Base-by-base conservation (phyloP, 2,329 filamentous ascomycete species). In the Phaeosphaeriaceae sp. region DNA sequence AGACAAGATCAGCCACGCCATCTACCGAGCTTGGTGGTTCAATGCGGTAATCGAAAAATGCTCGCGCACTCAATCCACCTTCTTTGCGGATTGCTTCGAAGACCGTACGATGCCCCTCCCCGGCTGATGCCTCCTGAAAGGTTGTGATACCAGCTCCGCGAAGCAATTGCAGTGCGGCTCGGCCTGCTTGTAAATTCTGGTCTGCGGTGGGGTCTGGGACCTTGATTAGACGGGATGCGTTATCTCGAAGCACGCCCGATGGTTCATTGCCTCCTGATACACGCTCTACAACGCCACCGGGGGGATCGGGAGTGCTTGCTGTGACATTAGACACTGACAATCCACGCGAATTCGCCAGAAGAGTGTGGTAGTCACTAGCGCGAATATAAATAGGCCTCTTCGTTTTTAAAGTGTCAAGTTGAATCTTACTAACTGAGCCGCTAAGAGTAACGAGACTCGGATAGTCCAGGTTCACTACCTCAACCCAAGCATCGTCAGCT, bases 381-480 rank as follows among this genome's bases (percentile, higher is more conserved):
- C 36, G 36, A 28, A 47, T 13, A 2, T 7, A 1, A 6, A 38
- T 15, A 12, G 35, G 35, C 5, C 35, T 20, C 11, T 17, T 23
- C 13, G 35, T 38, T 38, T 21, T 38, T 17, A 38, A 9, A 11
- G 17, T 38, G 35, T 38, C 20, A 15, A 38, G 20, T 2, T 38
- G 12, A 13, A n/a, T 38, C n/a, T 38, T 38, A 17, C 9, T 23
- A 11, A 38, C 35, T 11, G 20, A 18, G 17, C 44, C 44, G 5
- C 37, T 47, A 16, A 28, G 44, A 12, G 30, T 33, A 2, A 33
- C 18, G 13, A 47, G 44, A 35, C 23, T 47, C 11, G 44, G 37
- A 16, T 47, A 47, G 36, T 47, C 44, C 20, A 47, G n/a, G 15
- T 47, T 47, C 28, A 47, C 44, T 15, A 33, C 44, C n/a, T 47